Percentiles rank a stretch among this genome's conserved stretches.
phyloP scores from a whole-genome alignment of 805 yeast species.

The Candida mattraensis region DNA sequence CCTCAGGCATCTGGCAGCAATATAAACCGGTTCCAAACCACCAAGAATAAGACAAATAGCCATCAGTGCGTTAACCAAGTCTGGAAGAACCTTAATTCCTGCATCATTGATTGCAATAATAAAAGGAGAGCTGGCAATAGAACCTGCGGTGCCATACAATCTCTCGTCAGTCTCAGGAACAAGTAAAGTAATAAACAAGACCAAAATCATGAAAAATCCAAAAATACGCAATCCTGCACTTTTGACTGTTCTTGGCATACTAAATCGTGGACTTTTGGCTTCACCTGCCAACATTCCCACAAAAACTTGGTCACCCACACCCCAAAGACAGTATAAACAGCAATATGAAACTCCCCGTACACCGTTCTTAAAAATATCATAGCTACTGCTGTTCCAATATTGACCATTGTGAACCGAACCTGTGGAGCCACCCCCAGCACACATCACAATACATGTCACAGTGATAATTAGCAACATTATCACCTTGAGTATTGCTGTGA shows the following conservation, averaged over 20 bases:
- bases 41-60: slow-evolving; percentile 37
- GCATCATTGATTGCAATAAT: slow-evolving; percentile 64
- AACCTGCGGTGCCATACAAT: slow-evolving; percentile 45
- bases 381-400: slow-evolving; percentile 10
- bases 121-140: slow-evolving; percentile 64
- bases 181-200: slow-evolving; percentile 50
- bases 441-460: slow-evolving; percentile 13
- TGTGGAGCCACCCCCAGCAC: slow-evolving; percentile 12
- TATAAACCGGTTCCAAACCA: slow-evolving; percentile 12
- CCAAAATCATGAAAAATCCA: slow-evolving; percentile 45
- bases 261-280: slow-evolving; percentile 13
- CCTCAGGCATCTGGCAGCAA: slow-evolving; percentile 13
- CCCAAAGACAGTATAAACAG: slow-evolving; percentile 14
- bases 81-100: slow-evolving; percentile 57
- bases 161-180: slow-evolving; percentile 52
- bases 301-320: slow-evolving; percentile 15
- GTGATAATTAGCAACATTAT: slow-evolving; percentile 11
- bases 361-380: slow-evolving; percentile 14
- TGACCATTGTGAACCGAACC: slow-evolving; percentile 14
- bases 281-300: slow-evolving; percentile 15
- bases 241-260: slow-evolving; percentile 15
- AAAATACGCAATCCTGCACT: slow-evolving; percentile 14
- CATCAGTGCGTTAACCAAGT: slow-evolving; percentile 64
- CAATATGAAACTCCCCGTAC: slow-evolving; percentile 13
- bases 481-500: slow-evolving; percentile 9